Base-by-base conservation (phyloP, 2,329 filamentous ascomycete species). In the Xylariaceae sp. region DNA sequence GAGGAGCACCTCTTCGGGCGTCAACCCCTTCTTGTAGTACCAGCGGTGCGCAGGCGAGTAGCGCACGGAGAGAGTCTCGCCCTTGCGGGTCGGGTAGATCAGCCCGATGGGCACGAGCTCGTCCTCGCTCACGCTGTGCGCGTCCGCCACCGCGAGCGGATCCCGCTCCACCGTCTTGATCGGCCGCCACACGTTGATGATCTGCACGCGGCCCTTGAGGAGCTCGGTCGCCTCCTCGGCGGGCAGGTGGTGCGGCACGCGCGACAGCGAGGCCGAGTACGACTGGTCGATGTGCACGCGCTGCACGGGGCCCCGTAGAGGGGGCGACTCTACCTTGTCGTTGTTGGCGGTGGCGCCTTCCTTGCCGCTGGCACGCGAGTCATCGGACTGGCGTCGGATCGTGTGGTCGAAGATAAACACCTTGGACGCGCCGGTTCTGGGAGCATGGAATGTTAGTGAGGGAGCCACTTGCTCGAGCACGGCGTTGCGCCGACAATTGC, bases 381-480 rank as follows among this genome's bases (percentile, higher is more conserved):
- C 62, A 4, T 61, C 56, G 3, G 60, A 24, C 9, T 67, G 63
- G 27, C 73, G 73, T 8, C 71, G 71, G 57, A 87, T 81, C 5
- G 81, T 85, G 70, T 86, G 82, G 70, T 85, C 81, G 64, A 86
- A 87, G 65, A 86, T 83, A 72, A 82, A 78, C 59, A 85, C 69
- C 18, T 77, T 76, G 23, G 67, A 68, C 2, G 78, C 82, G 3
- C 82, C 83, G 13, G 83, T 86, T 24, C 81, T 84, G 36, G 4
- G 10, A 9, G n/a, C 3, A 11, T 20, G 16, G n/a, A 16, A 43
- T 11, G 9, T 35, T 24, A 27, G 42, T 23, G 6, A 36, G 33
- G 7, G 8, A 30, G 13, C 13, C 13, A 30, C 8, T 30, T 13
- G 13, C 7, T 8, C 27, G 7, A 30, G 27, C 27, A 30, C n/a